phyloP scores from a whole-genome alignment of 768 basidiomycete species.

The Kwoniella europaea region DNA sequence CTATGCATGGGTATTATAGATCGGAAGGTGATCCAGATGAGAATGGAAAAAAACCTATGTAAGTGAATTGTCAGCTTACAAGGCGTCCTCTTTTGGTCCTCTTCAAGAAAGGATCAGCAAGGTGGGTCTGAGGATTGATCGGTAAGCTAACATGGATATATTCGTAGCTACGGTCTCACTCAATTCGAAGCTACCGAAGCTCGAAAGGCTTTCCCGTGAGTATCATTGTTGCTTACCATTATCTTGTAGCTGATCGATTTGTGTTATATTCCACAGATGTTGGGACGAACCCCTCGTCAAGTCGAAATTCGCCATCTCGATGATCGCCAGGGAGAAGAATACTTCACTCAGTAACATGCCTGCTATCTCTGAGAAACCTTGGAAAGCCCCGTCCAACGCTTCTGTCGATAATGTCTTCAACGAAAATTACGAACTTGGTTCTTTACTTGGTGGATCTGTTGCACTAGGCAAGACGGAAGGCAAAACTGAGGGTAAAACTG shows the following conservation, averaged over 20 bases:
- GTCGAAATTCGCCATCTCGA: constrained; percentile 71
- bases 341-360: constrained; percentile 89
- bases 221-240: background rate
- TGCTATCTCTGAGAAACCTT: constrained; percentile 66
- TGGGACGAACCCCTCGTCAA: constrained; percentile 95
- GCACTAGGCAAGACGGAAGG: constrained; percentile 52
- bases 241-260: background rate
- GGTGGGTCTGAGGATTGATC: background rate
- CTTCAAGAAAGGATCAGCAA: background rate
- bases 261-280: constrained; percentile 59
- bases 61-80: constrained; percentile 19
- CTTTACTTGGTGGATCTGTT: constrained; percentile 30
- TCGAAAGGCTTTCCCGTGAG: constrained; percentile 63
- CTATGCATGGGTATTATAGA: constrained; percentile 69
- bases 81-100: background rate
- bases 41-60: constrained; percentile 66
- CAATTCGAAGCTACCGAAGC: constrained; percentile 95
- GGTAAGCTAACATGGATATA: constrained; percentile 35
- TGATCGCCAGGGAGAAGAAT: constrained; percentile 77
- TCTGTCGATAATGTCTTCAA: constrained; percentile 45
- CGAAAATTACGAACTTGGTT: constrained; percentile 49
- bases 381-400: constrained; percentile 48
- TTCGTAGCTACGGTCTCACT: constrained; percentile 67
- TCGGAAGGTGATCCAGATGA: constrained; percentile 59
- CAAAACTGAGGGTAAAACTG: constrained; percentile 57